Evolutionary conservation across 768 basidiomycete genomes (phyloP).

Genomic region (Mycena leptocephala): DNA sequence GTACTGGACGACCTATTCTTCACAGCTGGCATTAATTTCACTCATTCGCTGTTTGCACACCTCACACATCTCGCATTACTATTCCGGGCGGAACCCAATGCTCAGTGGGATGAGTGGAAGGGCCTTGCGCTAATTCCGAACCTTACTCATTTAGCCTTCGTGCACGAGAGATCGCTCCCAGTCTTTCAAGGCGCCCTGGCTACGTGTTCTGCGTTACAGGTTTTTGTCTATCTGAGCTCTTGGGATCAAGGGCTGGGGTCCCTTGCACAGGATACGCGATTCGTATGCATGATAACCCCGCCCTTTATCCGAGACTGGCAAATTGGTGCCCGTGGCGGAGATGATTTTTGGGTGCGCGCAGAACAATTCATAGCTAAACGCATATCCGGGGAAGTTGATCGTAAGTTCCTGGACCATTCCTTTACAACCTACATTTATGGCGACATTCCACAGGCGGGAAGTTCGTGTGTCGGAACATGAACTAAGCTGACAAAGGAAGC

Average conservation of each 20-base stretch:
- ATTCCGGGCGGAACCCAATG: not conserved
- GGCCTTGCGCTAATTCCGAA: not conserved
- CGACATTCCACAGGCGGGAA: not conserved
- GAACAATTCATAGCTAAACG: conserved; percentile 15
- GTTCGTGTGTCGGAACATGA: no score
- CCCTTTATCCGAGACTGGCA: not conserved
- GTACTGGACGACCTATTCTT: not conserved
- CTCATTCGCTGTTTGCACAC: not conserved
- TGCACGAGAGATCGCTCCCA: not conserved
- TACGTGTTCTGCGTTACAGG: not conserved
- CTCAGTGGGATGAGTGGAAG: not conserved
- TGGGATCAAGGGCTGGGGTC: not conserved
- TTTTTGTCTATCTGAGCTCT: not conserved
- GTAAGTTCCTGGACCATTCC: not conserved
- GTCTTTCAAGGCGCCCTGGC: not conserved
- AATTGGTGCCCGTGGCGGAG: conserved; percentile 11
- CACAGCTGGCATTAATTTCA: not conserved
- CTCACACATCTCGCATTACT: conserved; percentile 4
- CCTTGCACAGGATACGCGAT: conserved; percentile 1
- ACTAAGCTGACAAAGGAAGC: no score
- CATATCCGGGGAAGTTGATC: not conserved
- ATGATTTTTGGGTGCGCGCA: conserved; percentile 14
- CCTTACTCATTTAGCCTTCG: conserved; percentile 13
- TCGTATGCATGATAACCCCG: not conserved
- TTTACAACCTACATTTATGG: no score